A percentile compares a stretch with the other conserved stretches of the same genome.
phyloP scores from a whole-genome alignment of 257 asterid species.

The Gentiana macrophylla region DNA sequence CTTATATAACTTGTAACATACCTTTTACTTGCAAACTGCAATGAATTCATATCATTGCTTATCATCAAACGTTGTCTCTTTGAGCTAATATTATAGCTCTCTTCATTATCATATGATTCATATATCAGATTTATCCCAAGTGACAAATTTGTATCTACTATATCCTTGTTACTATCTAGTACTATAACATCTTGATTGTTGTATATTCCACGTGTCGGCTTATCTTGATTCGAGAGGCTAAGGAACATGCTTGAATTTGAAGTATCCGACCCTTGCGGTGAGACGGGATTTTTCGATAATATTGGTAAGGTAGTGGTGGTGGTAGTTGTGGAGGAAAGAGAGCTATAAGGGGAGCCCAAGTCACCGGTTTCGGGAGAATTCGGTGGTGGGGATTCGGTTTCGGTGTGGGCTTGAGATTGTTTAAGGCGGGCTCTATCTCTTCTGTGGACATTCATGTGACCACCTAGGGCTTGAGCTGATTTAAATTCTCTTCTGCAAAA shows the following conservation, averaged over 20 bases:
- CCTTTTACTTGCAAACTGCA: slow-evolving; percentile 11
- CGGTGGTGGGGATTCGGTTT: slow-evolving; percentile 13
- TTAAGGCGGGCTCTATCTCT: slow-evolving; percentile 58
- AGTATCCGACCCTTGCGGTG: too few relatives aligned
- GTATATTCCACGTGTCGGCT: too few relatives aligned
- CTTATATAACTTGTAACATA: slow-evolving; percentile 7
- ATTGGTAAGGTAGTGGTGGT: too few relatives aligned
- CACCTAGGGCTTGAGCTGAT: slow-evolving; percentile 73
- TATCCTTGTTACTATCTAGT: not conserved
- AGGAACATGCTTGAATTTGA: too few relatives aligned
- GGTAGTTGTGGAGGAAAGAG: not conserved
- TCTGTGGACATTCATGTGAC: slow-evolving; percentile 73
- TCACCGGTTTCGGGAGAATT: too few relatives aligned
- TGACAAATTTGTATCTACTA: slow-evolving; percentile 13
- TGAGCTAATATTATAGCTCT: not conserved
- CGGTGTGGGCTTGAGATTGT: slow-evolving; percentile 30
- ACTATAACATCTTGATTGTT: not conserved
- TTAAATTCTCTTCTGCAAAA: slow-evolving; percentile 50
- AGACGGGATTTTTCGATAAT: too few relatives aligned
- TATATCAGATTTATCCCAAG: slow-evolving; percentile 10
- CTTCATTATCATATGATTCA: not conserved
- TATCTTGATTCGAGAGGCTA: too few relatives aligned
- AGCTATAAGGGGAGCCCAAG: slow-evolving; percentile 1
- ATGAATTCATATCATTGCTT: slow-evolving; percentile 5
- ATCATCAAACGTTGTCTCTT: slow-evolving; percentile 25